Evolutionary conservation across 495 filamentous ascomycete genomes (phyloP), one percentile per base, ranked within the genome.

Genomic region (Penicillium turbatum): DNA sequence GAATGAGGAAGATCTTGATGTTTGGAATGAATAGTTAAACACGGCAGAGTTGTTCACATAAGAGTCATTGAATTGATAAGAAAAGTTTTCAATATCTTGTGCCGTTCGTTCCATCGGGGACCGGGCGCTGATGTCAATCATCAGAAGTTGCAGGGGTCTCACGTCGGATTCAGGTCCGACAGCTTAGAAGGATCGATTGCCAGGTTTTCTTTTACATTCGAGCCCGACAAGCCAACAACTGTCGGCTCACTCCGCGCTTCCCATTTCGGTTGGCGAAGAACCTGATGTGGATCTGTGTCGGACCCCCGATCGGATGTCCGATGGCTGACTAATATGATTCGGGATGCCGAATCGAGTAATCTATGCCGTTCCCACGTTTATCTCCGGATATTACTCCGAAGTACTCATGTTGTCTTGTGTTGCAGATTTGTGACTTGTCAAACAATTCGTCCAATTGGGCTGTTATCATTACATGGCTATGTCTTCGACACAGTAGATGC

Each of bases 301-400:
- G 63, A 67, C 39, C 13, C 46, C 64, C 64, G 64, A 61, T 60
- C 55, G 65, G 55, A 57, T 19, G 3, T 44, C 59, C 62, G 62
- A 45, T 29, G 1, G 19, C 26, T 42, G 12, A 49, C 29, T 45
- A 42, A 61, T 17, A 16, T 27, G 53, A 40, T 15, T 19, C 11
- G 13, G 6, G 12, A 27, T 36, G n/a, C 48, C 48, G 16, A 40
- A 41, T 41, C 12, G 1, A 29, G 48, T 0, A 31, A 41, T 13
- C 35, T 12, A 15, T 19, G 12, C 19, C 17, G n/a, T n/a, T n/a
- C n/a, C n/a, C n/a, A n/a, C n/a, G n/a, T 15, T 17, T n/a, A 26
- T 35, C 29, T 37, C 41, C 41, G 41, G 41, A 44, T 30, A 44
- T 19, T 31, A 30, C n/a, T 31, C 41, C 26, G 26, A 12, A 26